Percentiles rank a stretch among this genome's conserved stretches.
Evolutionary conservation across 345 rosid genomes (phyloP).

Genomic region (Melaleuca quinquenervia): DNA sequence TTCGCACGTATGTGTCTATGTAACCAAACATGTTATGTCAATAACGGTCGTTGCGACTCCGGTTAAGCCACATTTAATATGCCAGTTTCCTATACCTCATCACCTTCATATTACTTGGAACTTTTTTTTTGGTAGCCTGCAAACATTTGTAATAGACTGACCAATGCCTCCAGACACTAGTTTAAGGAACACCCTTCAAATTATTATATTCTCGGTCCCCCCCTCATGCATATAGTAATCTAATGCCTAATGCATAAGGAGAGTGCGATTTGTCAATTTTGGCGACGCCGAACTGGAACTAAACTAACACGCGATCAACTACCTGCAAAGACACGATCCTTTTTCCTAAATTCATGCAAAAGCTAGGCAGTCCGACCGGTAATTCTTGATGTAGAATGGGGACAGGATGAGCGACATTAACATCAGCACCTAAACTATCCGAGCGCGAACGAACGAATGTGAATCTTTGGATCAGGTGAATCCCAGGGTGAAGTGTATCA

Average conservation of each 20-base stretch:
- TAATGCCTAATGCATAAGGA: not conserved
- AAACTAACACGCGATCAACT: not conserved
- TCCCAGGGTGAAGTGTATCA: fast-evolving
- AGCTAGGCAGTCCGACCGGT: no score
- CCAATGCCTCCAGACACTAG: not conserved
- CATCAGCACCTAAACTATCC: not conserved
- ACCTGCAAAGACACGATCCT: not conserved
- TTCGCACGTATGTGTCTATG: no score
- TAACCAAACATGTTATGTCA: no score
- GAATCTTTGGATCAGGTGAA: not conserved
- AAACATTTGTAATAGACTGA: not conserved
- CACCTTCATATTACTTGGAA: not conserved
- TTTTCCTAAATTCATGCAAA: not conserved
- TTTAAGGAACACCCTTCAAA: not conserved
- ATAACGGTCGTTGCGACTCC: no score
- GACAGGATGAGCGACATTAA: not conserved
- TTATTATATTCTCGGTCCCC: not conserved
- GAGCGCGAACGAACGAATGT: not conserved
- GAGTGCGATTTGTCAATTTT: not conserved
- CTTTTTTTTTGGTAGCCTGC: not conserved
- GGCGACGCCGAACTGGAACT: not conserved
- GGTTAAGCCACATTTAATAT: not conserved
- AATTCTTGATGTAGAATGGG: no score
- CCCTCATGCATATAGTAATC: not conserved
- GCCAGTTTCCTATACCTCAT: not conserved